Percentiles rank a stretch among this genome's conserved stretches.
Evolutionary conservation across 2,329 filamentous ascomycete species (phyloP).

Genomic region (Zelopaecilomyces penicillatus): DNA sequence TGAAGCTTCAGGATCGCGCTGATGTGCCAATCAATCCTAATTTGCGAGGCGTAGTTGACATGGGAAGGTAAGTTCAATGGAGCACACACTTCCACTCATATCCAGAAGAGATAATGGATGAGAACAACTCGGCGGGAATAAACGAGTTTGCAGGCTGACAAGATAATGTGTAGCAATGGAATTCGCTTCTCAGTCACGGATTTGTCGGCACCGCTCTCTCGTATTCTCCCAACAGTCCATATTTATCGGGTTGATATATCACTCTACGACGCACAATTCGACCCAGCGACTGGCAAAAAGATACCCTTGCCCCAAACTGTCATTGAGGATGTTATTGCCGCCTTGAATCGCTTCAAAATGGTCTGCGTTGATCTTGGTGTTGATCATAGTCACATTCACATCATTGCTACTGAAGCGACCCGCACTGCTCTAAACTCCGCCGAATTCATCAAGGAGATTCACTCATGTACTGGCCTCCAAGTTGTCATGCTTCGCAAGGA

Average conservation of each 20-base stretch:
- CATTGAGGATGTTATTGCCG: slow-evolving; percentile 19
- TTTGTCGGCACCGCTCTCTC: slow-evolving; percentile 39
- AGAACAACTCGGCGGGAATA: background rate
- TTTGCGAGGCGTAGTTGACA: slow-evolving; percentile 25
- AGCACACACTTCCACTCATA: background rate
- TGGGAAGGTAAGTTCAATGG: slow-evolving; percentile 23
- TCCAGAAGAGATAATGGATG: slow-evolving; percentile 3
- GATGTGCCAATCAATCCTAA: background rate
- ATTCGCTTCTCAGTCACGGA: slow-evolving; percentile 59
- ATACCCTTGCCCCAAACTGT: slow-evolving; percentile 21
- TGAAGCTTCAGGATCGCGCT: no score
- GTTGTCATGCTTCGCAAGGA: slow-evolving; percentile 56
- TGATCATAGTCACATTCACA: slow-evolving; percentile 17
- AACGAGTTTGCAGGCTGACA: slow-evolving; percentile 4
- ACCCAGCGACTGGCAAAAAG: slow-evolving; percentile 21
- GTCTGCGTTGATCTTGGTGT: slow-evolving; percentile 21
- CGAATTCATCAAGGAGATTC: slow-evolving; percentile 32
- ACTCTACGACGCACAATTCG: slow-evolving; percentile 24
- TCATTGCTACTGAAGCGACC: slow-evolving; percentile 25
- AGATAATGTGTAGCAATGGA: slow-evolving; percentile 45
- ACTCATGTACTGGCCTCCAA: slow-evolving; percentile 47
- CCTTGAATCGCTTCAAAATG: slow-evolving; percentile 19
- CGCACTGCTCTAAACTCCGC: slow-evolving; percentile 22
- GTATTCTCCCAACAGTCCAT: slow-evolving; percentile 46
- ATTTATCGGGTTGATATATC: slow-evolving; percentile 24